Evolutionary conservation across 2,329 filamentous ascomycete species (phyloP), one percentile per base, ranked within the genome.

Genomic region (Amphichorda felina): DNA sequence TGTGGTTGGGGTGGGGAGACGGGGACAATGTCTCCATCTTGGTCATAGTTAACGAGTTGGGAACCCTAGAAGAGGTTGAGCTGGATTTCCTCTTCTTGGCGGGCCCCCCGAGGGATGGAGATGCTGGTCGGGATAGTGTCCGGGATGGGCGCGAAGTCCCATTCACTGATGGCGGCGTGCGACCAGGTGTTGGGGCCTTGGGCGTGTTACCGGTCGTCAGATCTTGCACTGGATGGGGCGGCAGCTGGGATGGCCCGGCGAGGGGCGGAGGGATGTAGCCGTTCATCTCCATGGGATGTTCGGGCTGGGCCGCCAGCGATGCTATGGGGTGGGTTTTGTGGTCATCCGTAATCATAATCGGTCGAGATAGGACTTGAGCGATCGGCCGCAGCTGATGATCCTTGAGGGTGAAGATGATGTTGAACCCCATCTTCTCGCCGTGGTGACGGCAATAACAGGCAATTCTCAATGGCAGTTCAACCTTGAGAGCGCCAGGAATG

Each of bases 361-460:
- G 83, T 37, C 81, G 78, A 15, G 85, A 86, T 44, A 94, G 80
- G 35, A 79, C 76, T 58, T 98, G 89, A 6, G 86, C 83, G 30
- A 96, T 64, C 22, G 94, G 63, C 30, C 77, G 76, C 47, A 79
- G 82, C 43, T 75, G 64, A 50, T 75, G 75, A 56, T 95, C 85
- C 52, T 88, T 94, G 50, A 98, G 70, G 2, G 89, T 96, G 58
- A 96, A 94, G 43, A 98, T 94, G 48, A 96, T 87, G 43, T 72
- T 68, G 59, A 95, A 98, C 2, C 89, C 89, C 45, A 81, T 66
- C 62, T 96, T 96, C 60, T 96, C 91, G 40, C 82, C 78, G 48
- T 96, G 89, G 53, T 98, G 89, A 15, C 89, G 78, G 59, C 89
- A 96, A 59, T 96, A 98, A 56, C 89, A 98, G 17, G 88, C 86